Percentiles rank a stretch among this genome's conserved stretches.
Conservation (phyloP, 257 asterid species). For the Gynochthodes officinalis region DNA sequence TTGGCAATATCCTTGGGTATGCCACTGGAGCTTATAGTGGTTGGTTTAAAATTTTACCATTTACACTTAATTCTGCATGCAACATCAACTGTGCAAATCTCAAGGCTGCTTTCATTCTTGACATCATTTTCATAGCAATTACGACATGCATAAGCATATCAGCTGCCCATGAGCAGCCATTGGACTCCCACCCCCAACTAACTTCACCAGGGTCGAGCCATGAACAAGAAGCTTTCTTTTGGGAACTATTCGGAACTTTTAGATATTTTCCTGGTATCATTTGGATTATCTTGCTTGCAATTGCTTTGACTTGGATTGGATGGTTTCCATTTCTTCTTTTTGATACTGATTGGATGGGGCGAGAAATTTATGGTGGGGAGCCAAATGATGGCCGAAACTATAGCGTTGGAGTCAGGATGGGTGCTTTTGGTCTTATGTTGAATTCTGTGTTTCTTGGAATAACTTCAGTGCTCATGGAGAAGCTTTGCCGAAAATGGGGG, state of each 20-base stretch:
- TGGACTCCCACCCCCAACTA: conserved; percentile 23
- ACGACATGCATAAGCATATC: conserved; percentile 66
- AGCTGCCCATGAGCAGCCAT: conserved; percentile 64
- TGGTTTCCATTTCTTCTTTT: conserved; percentile 86
- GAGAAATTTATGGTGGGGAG: conserved; percentile 83
- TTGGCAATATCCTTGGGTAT: conserved; percentile 78
- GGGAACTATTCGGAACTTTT: conserved; percentile 78
- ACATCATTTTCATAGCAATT: conserved; percentile 52
- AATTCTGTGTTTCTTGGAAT: conserved; percentile 85
- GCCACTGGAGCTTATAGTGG: conserved; percentile 79
- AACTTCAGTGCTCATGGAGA: conserved; percentile 81
- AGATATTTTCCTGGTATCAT: conserved; percentile 59
- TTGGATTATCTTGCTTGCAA: conserved; percentile 75
- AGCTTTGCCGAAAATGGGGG: conserved; percentile 81
- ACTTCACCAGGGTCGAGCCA: conserved; percentile 36
- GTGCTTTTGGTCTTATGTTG: conserved; percentile 72
- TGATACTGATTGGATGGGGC: conserved; percentile 95
- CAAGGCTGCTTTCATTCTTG: conserved; percentile 77
- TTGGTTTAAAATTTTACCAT: conserved; percentile 80
- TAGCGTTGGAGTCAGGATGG: conserved; percentile 75
- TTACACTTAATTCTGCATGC: conserved; percentile 69
- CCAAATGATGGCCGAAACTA: conserved; percentile 75
- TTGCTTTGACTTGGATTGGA: conserved; percentile 77
- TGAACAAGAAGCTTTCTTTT: conserved; percentile 70
- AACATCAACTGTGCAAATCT: conserved; percentile 72